A percentile compares a stretch with the other conserved stretches of the same genome.
Conservation (phyloP, 2,329 filamentous ascomycete species). For the Anthostomella pinea region DNA sequence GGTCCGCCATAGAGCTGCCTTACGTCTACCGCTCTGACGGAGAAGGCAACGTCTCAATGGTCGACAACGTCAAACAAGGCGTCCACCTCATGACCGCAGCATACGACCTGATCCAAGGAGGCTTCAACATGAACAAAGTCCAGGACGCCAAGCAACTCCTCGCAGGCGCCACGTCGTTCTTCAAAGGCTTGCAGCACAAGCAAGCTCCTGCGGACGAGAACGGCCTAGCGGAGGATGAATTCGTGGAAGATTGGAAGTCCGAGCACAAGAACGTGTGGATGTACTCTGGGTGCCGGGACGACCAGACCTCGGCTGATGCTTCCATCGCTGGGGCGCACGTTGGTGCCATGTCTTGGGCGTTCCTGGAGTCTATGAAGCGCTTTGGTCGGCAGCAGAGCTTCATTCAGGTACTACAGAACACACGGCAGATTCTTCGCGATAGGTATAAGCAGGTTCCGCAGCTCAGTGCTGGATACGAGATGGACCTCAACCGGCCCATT, state of each 20-base stretch:
- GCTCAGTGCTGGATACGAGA: constrained; percentile 27
- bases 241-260: constrained; percentile 38
- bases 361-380: constrained; percentile 33
- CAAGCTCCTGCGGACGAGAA: constrained; percentile 32
- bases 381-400: constrained; percentile 32
- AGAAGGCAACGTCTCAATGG: constrained; percentile 52
- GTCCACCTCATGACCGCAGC: constrained; percentile 49
- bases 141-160: constrained; percentile 50
- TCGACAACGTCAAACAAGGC: constrained; percentile 54
- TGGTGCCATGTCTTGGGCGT: constrained; percentile 40
- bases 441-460: constrained; percentile 32
- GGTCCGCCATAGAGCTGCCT: constrained; percentile 56
- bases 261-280: constrained; percentile 42
- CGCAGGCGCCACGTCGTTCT: constrained; percentile 52
- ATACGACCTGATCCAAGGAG: constrained; percentile 45
- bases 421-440: constrained; percentile 23
- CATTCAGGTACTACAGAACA: constrained; percentile 30
- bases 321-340: constrained; percentile 34
- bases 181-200: constrained; percentile 48
- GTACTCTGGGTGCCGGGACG: constrained; percentile 39
- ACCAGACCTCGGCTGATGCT: constrained; percentile 39
- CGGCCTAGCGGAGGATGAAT: constrained; percentile 43
- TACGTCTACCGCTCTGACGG: constrained; percentile 56
- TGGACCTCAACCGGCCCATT: constrained; percentile 29
- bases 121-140: constrained; percentile 43